These are phyloP conservation scores for Mucuna pruriens DNA, from an alignment of 306 rosid species.

Conservation along the genomic window DNA sequence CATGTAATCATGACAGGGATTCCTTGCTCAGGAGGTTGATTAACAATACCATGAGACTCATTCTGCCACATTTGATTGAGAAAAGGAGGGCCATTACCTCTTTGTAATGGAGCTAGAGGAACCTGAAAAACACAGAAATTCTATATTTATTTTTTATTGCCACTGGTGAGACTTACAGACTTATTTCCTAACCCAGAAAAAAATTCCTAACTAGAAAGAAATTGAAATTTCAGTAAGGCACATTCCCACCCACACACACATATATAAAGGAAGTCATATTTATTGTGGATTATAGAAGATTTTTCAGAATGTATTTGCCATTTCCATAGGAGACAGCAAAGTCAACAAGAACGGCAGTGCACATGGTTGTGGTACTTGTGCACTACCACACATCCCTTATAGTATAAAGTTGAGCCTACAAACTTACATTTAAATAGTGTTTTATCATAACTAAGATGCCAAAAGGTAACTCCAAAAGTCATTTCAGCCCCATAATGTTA, in stretches of 20 bases:
- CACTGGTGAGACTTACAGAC: conserved; percentile 14
- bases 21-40: conserved; percentile 69
- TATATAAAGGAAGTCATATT: no score
- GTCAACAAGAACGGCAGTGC: neutral
- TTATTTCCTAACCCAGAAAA: neutral
- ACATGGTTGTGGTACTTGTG: neutral
- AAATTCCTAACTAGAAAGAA: neutral
- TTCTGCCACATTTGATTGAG: conserved; percentile 59
- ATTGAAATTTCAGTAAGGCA: neutral
- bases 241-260: neutral
- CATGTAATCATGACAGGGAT: conserved; percentile 83
- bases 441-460: no score
- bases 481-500: no score
- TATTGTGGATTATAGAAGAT: neutral
- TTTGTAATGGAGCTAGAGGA: conserved; percentile 81
- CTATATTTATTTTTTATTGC: conserved; percentile 19
- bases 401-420: no score
- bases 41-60: conserved; percentile 54
- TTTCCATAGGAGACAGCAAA: neutral
- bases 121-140: conserved; percentile 63
- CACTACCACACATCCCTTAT: neutral
- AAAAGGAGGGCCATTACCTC: conserved; percentile 60
- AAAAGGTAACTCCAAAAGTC: no score
- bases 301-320: neutral
- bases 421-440: no score